phyloP scores from a whole-genome alignment of 2,329 filamentous ascomycete species.

The Hypoxylon sp. region DNA sequence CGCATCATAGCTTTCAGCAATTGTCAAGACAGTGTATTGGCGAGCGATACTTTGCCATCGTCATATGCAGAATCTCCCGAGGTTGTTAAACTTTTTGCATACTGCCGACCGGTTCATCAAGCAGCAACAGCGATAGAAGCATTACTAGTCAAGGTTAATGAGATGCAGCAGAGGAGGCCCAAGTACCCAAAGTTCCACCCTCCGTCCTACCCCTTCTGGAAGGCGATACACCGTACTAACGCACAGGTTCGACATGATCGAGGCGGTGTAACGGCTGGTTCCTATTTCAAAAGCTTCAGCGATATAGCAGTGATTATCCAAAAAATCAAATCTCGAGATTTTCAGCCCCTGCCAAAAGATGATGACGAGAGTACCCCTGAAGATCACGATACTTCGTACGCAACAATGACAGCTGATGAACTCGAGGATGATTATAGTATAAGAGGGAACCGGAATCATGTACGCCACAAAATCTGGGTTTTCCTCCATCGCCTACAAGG shows the following conservation, averaged over 20 bases:
- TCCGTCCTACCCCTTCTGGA: conserved; percentile 69
- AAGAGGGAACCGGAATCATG: conserved; percentile 57
- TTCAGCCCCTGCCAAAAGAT: conserved; percentile 53
- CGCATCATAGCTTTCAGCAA: conserved; percentile 64
- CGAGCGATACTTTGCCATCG: conserved; percentile 61
- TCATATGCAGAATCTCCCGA: conserved; percentile 65
- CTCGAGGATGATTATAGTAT: conserved; percentile 55
- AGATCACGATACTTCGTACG: conserved; percentile 55
- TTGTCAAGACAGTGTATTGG: conserved; percentile 64
- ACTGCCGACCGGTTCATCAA: conserved; percentile 69
- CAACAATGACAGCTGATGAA: conserved; percentile 59
- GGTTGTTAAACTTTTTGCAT: conserved; percentile 68
- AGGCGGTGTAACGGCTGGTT: conserved; percentile 65
- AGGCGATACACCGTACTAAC: conserved; percentile 69
- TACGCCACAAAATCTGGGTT: conserved; percentile 66
- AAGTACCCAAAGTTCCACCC: conserved; percentile 62
- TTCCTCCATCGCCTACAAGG: conserved; percentile 68
- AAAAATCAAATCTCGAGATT: conserved; percentile 59
- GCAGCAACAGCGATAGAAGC: conserved; percentile 64
- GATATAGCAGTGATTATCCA: conserved; percentile 62
- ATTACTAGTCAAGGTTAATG: conserved; percentile 63
- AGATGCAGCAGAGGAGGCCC: conserved; percentile 61
- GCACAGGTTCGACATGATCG: conserved; percentile 72
- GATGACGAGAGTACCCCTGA: conserved; percentile 45
- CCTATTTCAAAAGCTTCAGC: conserved; percentile 62